Conservation (phyloP, 148 eudicot genomes). For the Bassia scoparia region DNA sequence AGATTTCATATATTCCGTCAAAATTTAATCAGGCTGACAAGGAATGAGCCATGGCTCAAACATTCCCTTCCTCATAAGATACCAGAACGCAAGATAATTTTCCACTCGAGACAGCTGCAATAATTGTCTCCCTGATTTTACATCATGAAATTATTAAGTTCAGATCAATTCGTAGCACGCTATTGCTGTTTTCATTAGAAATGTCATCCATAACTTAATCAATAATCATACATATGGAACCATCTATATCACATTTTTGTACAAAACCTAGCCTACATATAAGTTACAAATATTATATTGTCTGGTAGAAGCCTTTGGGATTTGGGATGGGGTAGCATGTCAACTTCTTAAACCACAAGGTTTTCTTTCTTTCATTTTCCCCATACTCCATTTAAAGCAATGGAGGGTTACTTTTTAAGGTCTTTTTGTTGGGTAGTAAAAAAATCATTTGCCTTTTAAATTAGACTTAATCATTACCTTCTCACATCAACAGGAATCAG, state of each 20-base stretch:
- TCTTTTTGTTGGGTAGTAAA: background rate
- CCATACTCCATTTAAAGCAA: background rate
- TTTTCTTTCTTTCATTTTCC: background rate
- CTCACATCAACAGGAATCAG: slow-evolving; percentile 65
- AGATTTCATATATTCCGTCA: slow-evolving; percentile 35
- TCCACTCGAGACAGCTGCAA: slow-evolving; percentile 43
- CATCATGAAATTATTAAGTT: slow-evolving; percentile 11
- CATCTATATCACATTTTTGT: background rate
- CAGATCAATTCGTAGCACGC: background rate
- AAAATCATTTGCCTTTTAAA: background rate
- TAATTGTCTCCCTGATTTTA: slow-evolving; percentile 50
- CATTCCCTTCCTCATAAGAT: slow-evolving; percentile 74
- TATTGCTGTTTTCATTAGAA: background rate
- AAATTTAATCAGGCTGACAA: slow-evolving; percentile 48
- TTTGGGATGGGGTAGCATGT: background rate
- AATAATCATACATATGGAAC: background rate
- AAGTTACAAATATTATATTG: background rate
- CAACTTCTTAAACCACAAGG: background rate
- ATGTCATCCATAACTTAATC: background rate
- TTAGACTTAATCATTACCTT: slow-evolving; percentile 35
- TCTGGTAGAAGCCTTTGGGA: background rate
- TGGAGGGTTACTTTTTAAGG: background rate
- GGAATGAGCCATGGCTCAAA: slow-evolving; percentile 64
- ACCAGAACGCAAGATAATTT: slow-evolving; percentile 55
- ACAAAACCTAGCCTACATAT: background rate